phyloP scores from a whole-genome alignment of 2,329 filamentous ascomycete genomes.

The Diaporthe citriasiana region DNA sequence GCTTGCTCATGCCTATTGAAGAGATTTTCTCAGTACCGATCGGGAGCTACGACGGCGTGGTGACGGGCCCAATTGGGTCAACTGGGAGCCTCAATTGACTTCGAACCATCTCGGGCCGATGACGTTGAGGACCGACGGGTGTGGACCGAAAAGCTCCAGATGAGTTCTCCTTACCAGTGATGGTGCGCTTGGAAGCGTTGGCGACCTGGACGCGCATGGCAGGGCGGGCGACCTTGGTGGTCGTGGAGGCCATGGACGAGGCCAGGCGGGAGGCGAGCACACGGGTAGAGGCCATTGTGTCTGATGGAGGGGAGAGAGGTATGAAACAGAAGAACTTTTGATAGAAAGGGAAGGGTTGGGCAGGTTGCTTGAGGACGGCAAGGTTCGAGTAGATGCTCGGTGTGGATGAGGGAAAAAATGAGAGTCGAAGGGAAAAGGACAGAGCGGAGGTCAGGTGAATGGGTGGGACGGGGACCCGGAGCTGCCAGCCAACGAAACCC shows the following conservation, averaged over 20 bases:
- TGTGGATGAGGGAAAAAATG: constrained; percentile 44
- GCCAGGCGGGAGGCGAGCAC: constrained; percentile 84
- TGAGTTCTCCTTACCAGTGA: constrained; percentile 71
- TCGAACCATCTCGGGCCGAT: constrained; percentile 34
- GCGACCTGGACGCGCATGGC: constrained; percentile 75
- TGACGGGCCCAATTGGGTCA: constrained; percentile 44
- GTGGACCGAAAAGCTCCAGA: constrained; percentile 43
- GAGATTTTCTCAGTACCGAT: constrained; percentile 44
- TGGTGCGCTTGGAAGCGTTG: constrained; percentile 81
- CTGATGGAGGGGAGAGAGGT: constrained; percentile 62
- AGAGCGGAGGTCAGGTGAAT: constrained; percentile 46
- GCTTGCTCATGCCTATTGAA: constrained; percentile 65
- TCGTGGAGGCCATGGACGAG: constrained; percentile 81
- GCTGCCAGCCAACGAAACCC: constrained; percentile 44
- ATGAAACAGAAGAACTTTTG: constrained; percentile 58
- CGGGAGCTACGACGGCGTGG: constrained; percentile 33
- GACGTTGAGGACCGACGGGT: constrained; percentile 41
- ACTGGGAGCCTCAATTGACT: constrained; percentile 54
- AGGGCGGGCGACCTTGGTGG: constrained; percentile 83
- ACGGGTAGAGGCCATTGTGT: constrained; percentile 85
- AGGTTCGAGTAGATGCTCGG: constrained; percentile 47
- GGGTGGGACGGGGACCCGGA: constrained; percentile 43
- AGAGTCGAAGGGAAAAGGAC: constrained; percentile 49
- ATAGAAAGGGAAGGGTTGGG: constrained; percentile 51
- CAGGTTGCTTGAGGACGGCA: constrained; percentile 44